These are phyloP conservation scores for Eremochloa ophiuroides DNA, from an alignment of 176 grass and related monocot species.

Conservation along the genomic window DNA sequence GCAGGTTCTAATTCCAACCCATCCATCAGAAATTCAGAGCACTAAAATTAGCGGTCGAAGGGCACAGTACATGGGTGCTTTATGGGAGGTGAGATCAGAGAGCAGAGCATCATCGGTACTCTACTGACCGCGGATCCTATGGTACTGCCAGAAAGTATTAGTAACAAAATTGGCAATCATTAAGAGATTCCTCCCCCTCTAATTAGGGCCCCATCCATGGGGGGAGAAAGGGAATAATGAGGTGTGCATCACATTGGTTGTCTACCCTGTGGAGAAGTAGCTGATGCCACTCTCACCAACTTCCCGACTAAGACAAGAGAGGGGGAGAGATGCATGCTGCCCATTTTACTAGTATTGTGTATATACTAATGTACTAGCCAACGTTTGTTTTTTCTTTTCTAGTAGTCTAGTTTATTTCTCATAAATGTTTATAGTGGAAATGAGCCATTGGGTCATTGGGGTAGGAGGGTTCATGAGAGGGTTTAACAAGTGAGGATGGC, in stretches of 20 bases:
- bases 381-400: background rate
- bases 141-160: conserved; percentile 20
- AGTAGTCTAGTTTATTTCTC: background rate
- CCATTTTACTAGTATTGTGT: conserved; percentile 31
- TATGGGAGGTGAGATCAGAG: background rate
- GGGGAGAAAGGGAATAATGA: conserved; percentile 36
- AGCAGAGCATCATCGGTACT: conserved; percentile 13
- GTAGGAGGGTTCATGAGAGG: conserved; percentile 40
- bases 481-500: conserved; percentile 39
- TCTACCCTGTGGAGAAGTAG: conserved; percentile 39
- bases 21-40: background rate
- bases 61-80: background rate
- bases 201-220: conserved; percentile 36
- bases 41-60: background rate
- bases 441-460: conserved; percentile 33
- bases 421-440: conserved; percentile 8
- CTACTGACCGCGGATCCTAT: conserved; percentile 33
- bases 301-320: conserved; percentile 57
- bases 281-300: conserved; percentile 42
- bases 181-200: conserved; percentile 39
- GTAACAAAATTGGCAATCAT: conserved; percentile 51
- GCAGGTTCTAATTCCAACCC: background rate
- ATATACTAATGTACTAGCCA: background rate
- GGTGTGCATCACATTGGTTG: conserved; percentile 51
- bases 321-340: conserved; percentile 9